Evolutionary conservation across 352 stramenopile species (phyloP), one percentile per base, ranked within the genome.

Genomic region (Globisporangium lucens): DNA sequence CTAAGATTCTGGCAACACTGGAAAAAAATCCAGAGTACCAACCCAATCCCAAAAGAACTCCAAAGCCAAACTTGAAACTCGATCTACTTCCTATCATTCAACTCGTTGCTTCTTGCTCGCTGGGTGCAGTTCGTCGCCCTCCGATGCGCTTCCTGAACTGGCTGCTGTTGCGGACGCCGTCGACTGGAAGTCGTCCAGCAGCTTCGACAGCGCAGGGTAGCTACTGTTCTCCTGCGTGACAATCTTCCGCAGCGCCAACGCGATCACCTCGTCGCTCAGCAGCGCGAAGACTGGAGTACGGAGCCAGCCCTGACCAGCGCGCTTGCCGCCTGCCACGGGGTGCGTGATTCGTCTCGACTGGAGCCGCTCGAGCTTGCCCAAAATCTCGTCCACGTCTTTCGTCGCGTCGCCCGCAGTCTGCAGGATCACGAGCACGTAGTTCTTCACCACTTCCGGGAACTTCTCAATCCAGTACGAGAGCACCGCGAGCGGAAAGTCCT

Each of bases 401-500:
- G 74, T 74, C 6, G 67, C 29, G 0, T 84, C 72, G 8, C 49
- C 62, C 5, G 68, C 62, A 36, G 70, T 84, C 60, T 79, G 78
- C 7, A 90, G 38, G 38, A 85, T 77, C 29, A 74, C 75, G 22
- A 77, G 69, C 24, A 91, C 78, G 58, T 90, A 83, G 43, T 66
- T 79, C 22, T 78, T 89, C 38, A 95, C 83, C 4, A 80, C 72
- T 1, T 82, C 73, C 2, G 78, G 73, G 60, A 83, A 91, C 53
- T 87, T 88, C 36, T 92, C 77, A 56, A 87, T 78, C 87, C 87
- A 95, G 47, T 75, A 84, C 7, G 78, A 75, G 20, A 95, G 68
- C 43, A 92, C 62, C n/a, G 83, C 82, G 33, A 86, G 66, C 2
- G 87, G 75, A 56, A 95, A 93, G 64, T 87, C 74, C 3, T 86